Evolutionary conservation across 768 basidiomycete genomes (phyloP), one percentile per base, ranked within the genome.

Genomic region (Termitomyces sp.): DNA sequence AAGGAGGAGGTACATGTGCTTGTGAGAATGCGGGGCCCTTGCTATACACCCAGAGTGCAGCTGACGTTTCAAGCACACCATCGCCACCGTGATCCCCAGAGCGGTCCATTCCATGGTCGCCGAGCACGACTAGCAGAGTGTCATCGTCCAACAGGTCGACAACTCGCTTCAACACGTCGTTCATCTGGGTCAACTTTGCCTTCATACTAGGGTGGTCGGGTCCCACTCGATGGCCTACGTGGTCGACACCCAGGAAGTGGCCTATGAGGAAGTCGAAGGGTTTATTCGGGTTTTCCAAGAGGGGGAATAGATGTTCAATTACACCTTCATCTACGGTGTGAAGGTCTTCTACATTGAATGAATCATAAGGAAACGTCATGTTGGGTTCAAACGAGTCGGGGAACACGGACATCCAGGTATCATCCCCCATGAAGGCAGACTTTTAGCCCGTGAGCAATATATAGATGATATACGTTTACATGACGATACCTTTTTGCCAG

Each of bases 281-380:
- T 18, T 74, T 72, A 0, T 74, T 70, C 18, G 66, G 57, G 39
- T 80, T 72, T 52, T 79, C 74, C 5, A 98, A 78, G 22, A 94
- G 79, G 0, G 93, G 92, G 62, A 95, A 86, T 5, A 98, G 76
- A 64, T 98, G 87, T 12, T 74, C 65, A 37, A 90, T 87, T 56
- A 98, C 94, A 8, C 96, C 96, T 52, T 88, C 78, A 65, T 99
- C 97, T 47, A 98, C 97, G 0, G 92, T 88, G 66, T 99, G 94
- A 3, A 99, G 79, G 68, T 98, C 97, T 70, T 98, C 97, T 58
- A 99, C 97, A 70, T 98, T 94, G 79, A 99, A 98, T 0, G 94
- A 97, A 71, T 97, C 95, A 68, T 85, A 98, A 0, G 95, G 88
- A 66, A 84, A 88, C 1, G 88, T 79, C 77, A 90, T 84, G 65